phyloP scores from a whole-genome alignment of 805 yeast genomes.

The Sugiyamaella lignohabitans region DNA sequence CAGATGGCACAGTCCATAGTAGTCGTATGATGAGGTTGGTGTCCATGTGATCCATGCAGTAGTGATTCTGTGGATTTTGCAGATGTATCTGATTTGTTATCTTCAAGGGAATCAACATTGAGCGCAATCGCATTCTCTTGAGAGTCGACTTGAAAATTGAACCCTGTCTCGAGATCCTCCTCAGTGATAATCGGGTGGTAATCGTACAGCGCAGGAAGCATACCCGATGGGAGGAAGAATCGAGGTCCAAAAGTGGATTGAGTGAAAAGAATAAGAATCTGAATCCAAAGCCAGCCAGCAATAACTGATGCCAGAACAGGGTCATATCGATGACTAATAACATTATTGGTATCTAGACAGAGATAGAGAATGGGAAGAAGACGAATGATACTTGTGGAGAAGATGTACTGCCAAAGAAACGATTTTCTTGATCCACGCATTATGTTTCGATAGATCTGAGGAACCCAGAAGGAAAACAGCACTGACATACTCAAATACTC shows the following conservation, averaged over 20 bases:
- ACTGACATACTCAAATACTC: conserved; percentile 50
- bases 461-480: conserved; percentile 75
- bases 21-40: conserved; percentile 36
- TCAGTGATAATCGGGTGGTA: conserved; percentile 65
- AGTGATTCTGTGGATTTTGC: not conserved
- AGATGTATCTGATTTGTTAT: not conserved
- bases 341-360: conserved; percentile 46
- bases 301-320: conserved; percentile 42
- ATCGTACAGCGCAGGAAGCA: conserved; percentile 75
- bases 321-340: conserved; percentile 66
- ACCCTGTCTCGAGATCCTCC: conserved; percentile 54
- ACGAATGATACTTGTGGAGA: conserved; percentile 59
- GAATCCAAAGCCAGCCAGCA: conserved; percentile 52
- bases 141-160: conserved; percentile 11
- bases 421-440: conserved; percentile 61
- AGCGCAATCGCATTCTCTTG: conserved; percentile 8
- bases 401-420: conserved; percentile 68
- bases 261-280: conserved; percentile 48
- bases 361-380: conserved; percentile 61
- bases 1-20: conserved; percentile 79
- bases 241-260: conserved; percentile 74
- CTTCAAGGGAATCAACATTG: not conserved
- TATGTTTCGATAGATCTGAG: conserved; percentile 77
- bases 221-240: conserved; percentile 69
- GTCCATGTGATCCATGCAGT: conserved; percentile 8